phyloP scores from a whole-genome alignment of 2,329 filamentous ascomycete species.

The Colletotrichum acutatum region DNA sequence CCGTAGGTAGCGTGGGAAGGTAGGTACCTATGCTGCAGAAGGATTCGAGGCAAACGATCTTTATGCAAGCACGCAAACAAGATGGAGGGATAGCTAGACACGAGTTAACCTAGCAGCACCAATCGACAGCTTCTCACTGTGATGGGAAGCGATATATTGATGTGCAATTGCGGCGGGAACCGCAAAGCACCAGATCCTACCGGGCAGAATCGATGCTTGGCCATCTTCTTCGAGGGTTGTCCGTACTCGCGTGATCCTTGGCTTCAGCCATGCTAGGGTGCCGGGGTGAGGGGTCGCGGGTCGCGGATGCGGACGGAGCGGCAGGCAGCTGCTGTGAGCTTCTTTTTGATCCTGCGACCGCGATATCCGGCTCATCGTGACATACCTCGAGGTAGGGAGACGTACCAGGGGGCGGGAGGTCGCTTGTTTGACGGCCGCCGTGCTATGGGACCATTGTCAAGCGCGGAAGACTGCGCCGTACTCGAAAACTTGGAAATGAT shows the following conservation, averaged over 20 bases:
- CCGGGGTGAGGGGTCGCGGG: neutral
- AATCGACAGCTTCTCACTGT: neutral
- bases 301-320: neutral
- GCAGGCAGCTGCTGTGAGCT: neutral
- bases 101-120: neutral
- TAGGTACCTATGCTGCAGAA: neutral
- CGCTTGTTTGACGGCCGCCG: neutral
- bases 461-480: neutral
- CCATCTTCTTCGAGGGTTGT: neutral
- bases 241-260: neutral
- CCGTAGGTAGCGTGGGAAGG: too few species aligned
- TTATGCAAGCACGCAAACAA: neutral
- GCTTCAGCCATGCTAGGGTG: neutral
- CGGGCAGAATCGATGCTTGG: constrained; percentile 23
- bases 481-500: neutral
- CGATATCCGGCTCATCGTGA: neutral
- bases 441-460: neutral
- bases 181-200: constrained; percentile 7
- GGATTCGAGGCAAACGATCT: neutral
- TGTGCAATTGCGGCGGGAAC: neutral
- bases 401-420: too few species aligned
- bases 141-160: neutral
- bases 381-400: neutral
- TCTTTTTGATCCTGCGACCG: neutral
- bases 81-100: neutral